Conservation (phyloP, 1,284 basidiomycete species). For the Austropuccinia psidii region DNA sequence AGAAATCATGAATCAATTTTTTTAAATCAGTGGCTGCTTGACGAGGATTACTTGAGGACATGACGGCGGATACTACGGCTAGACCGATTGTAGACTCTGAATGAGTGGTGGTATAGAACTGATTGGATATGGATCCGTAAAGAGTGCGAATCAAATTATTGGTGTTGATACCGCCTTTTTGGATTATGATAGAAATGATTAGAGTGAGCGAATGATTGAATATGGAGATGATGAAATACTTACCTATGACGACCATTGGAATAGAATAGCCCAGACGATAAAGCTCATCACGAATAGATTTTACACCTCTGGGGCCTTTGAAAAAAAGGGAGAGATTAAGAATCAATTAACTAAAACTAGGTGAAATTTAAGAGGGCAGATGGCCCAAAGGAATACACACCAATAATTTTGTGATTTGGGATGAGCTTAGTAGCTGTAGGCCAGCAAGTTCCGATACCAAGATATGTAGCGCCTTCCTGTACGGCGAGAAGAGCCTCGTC, state of each 20-base stretch:
- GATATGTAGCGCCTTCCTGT: slow-evolving; percentile 64
- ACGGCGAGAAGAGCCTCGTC: slow-evolving; percentile 55
- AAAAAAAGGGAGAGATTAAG: background rate
- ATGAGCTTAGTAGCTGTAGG: slow-evolving; percentile 26
- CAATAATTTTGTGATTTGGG: slow-evolving; percentile 30
- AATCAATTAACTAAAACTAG: background rate
- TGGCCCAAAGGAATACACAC: background rate
- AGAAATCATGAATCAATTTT: slow-evolving; percentile 47
- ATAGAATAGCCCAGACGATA: background rate
- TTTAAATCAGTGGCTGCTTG: slow-evolving; percentile 53
- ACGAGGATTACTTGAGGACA: slow-evolving; percentile 60
- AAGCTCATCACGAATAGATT: slow-evolving; percentile 23
- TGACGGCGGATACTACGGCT: slow-evolving; percentile 84
- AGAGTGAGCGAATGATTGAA: no score
- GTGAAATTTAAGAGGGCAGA: background rate
- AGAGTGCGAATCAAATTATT: slow-evolving; percentile 27
- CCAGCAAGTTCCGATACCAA: slow-evolving; percentile 62
- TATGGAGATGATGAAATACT: no score
- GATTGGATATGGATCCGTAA: slow-evolving; percentile 5
- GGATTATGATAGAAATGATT: no score
- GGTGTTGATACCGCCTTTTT: slow-evolving; percentile 26
- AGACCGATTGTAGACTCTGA: slow-evolving; percentile 54
- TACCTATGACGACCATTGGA: slow-evolving; percentile 28
- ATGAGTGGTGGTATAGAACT: background rate
- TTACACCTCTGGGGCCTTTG: slow-evolving; percentile 28